phyloP scores from a whole-genome alignment of 306 rosid species.

The Cucurbita argyrosperma region DNA sequence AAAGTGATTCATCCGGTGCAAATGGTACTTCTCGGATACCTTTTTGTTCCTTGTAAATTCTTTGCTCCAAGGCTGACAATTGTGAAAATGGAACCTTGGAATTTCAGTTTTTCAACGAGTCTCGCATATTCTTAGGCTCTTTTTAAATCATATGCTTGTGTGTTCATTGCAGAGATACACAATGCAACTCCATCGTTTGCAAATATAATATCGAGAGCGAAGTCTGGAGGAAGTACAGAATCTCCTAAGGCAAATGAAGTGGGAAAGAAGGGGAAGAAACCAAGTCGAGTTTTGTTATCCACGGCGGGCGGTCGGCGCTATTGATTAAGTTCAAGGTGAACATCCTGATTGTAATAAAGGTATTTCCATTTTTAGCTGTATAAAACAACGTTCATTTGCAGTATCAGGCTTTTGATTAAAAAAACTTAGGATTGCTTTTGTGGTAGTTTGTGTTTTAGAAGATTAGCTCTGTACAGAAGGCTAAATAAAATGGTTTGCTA shows the following conservation, averaged over 20 bases:
- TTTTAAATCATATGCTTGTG: neutral
- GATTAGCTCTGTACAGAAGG: neutral
- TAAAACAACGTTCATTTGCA: neutral
- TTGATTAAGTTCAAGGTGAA: conserved; percentile 13
- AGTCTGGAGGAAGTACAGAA: conserved; percentile 24
- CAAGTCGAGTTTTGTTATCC: conserved; percentile 64
- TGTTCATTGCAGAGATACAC: conserved; percentile 24
- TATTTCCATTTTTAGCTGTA: neutral
- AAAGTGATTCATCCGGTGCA: conserved; percentile 22
- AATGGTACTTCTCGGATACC: conserved; percentile 24
- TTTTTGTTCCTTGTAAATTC: neutral
- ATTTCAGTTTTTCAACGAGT: neutral
- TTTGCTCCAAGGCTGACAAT: neutral
- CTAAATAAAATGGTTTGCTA: conserved; percentile 1
- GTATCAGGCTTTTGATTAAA: neutral
- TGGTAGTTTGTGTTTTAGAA: neutral
- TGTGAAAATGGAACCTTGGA: neutral
- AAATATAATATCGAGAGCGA: conserved; percentile 48
- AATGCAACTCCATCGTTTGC: conserved; percentile 50
- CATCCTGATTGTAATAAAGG: neutral
- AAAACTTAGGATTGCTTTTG: neutral
- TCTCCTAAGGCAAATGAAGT: conserved; percentile 36
- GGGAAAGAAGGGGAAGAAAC: conserved; percentile 83
- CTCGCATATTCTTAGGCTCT: neutral
- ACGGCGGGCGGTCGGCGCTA: conserved; percentile 88